Evolutionary conservation across 2,329 filamentous ascomycete genomes (phyloP), one percentile per base, ranked within the genome.

Genomic region (Fulvia fulva): DNA sequence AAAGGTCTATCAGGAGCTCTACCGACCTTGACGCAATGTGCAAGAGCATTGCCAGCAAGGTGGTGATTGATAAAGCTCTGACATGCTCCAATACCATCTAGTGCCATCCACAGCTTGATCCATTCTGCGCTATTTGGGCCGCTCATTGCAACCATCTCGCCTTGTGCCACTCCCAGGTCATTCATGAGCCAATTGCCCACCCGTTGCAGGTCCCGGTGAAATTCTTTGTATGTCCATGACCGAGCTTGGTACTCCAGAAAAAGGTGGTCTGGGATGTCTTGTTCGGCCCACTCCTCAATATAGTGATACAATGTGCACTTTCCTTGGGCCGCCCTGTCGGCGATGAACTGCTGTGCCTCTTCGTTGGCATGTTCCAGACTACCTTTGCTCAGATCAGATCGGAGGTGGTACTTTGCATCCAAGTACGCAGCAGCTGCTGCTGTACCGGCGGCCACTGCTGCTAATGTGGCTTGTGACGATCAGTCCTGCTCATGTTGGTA

Each of bases 101-200:
- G 75, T 0, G 86, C 72, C 59, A 69, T 68, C 64, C 66, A 68
- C 19, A 69, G 26, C 56, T 71, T 60, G 46, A 74, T 56, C 57
- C 68, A 74, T 58, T 72, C 71, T 11, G 70, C 63, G 37, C 65
- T 70, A 49, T 74, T 74, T 23, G 66, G 67, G 5, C 71, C 67
- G 58, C 71, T 69, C 7, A 74, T 59, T 16, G 71, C 70, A 4
- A 73, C 68, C 45, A 72, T 67, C 49, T 73, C 69, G 22, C 71
- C 57, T 22, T 63, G 59, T 51, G 68, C 62, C 12, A 74, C 57
- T 2, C 68, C 69, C 16, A 86, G 80, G 8, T 76, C 80, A 0
- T 80, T 80, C 71, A 85, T 86, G 51, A 95, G 76, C 87, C 88
- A 95, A 55, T 83, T 80, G 28, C 88, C 90, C 67, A 92, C 89